These are phyloP conservation scores for Claviceps africana DNA, from an alignment of 2,329 filamentous ascomycete genomes.

Conservation along the genomic window DNA sequence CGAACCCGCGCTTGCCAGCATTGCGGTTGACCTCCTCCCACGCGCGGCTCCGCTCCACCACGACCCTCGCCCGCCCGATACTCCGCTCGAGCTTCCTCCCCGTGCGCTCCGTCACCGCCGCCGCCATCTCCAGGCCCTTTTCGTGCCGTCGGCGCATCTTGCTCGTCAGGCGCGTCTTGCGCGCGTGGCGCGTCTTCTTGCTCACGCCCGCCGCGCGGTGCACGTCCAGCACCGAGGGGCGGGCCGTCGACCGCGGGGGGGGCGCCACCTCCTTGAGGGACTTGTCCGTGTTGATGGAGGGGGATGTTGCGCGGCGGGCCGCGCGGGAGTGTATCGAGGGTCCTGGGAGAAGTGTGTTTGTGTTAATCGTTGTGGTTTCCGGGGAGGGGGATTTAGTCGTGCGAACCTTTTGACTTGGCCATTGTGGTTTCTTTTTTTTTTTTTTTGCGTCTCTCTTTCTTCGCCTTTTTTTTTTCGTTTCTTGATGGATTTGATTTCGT, in stretches of 20 bases:
- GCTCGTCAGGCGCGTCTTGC: constrained; percentile 39
- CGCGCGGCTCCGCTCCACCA: constrained; percentile 35
- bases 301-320: constrained; percentile 57
- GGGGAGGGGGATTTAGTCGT: not conserved
- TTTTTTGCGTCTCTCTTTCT: not conserved
- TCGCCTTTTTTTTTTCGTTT: not conserved
- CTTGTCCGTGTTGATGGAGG: constrained; percentile 57
- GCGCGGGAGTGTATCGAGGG: constrained; percentile 59
- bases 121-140: constrained; percentile 43
- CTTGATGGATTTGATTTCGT: no score
- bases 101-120: constrained; percentile 45
- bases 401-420: constrained; percentile 9
- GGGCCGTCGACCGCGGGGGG: constrained; percentile 19
- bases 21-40: constrained; percentile 46
- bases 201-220: constrained; percentile 52
- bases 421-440: constrained; percentile 1
- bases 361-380: not conserved
- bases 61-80: constrained; percentile 30
- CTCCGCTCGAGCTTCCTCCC: constrained; percentile 42
- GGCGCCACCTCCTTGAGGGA: constrained; percentile 47
- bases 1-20: constrained; percentile 11
- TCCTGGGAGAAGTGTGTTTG: not conserved
- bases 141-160: constrained; percentile 43
- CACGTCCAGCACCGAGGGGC: constrained; percentile 55
- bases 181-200: constrained; percentile 48